These are phyloP conservation scores for Diaporthe batatas DNA, from an alignment of 2,329 filamentous ascomycete species.

Conservation along the genomic window DNA sequence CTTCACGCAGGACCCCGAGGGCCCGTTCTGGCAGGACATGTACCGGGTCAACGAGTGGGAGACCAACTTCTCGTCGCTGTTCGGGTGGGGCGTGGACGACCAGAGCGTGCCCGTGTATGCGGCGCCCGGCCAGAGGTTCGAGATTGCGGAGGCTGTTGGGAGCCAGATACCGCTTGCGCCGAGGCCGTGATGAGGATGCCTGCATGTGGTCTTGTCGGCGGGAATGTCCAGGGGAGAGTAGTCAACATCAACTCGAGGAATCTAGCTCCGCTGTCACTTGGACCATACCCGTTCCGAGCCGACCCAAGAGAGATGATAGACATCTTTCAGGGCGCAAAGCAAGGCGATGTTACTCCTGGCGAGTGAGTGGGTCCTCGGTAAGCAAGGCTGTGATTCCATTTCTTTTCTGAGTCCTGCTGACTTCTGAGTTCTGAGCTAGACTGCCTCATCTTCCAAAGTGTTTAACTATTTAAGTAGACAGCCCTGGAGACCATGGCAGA, in stretches of 20 bases:
- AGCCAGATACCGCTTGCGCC: not conserved
- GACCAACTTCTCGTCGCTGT: conserved; percentile 30
- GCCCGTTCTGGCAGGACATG: conserved; percentile 37
- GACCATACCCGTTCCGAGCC: too few species aligned
- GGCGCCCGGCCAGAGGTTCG: not conserved
- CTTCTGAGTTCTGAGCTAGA: not conserved
- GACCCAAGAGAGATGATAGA: too few species aligned
- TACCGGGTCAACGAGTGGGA: conserved; percentile 35
- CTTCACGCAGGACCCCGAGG: conserved; percentile 31
- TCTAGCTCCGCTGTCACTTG: too few species aligned
- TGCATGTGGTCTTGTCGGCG: too few species aligned
- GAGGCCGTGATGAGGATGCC: not conserved
- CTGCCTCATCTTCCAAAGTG: not conserved
- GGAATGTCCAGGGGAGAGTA: too few species aligned
- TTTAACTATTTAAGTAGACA: too few species aligned
- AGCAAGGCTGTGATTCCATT: not conserved
- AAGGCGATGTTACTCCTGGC: too few species aligned
- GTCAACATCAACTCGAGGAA: too few species aligned
- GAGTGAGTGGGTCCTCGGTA: not conserved
- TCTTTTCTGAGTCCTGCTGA: not conserved
- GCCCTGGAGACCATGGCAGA: not conserved
- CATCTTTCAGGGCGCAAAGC: too few species aligned
- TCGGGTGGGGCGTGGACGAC: conserved; percentile 36
- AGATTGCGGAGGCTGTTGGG: not conserved
- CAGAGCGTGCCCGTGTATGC: not conserved